These are phyloP conservation scores for Naematelia encephala DNA, from an alignment of 768 basidiomycete genomes.

Conservation along the genomic window DNA sequence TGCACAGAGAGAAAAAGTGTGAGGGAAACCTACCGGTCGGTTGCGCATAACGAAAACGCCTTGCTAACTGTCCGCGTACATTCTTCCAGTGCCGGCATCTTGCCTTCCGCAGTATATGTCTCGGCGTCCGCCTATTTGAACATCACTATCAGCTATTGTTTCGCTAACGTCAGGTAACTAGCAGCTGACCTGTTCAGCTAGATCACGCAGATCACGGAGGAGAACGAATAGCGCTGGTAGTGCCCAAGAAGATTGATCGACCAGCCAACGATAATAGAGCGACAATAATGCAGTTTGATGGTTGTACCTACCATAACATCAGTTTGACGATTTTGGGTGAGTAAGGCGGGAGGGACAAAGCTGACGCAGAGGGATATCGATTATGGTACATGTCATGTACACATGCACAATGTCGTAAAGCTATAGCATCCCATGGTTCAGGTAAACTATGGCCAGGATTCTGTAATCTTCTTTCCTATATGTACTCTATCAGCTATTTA, in stretches of 20 bases:
- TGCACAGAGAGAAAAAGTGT: not conserved
- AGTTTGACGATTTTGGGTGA: not conserved
- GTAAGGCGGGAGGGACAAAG: not conserved
- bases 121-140: constrained; percentile 47
- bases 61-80: constrained; percentile 81
- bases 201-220: constrained; percentile 72
- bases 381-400: constrained; percentile 31
- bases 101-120: constrained; percentile 56
- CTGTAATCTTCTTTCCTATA: constrained; percentile 29
- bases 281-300: constrained; percentile 52
- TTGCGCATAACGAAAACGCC: constrained; percentile 84
- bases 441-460: constrained; percentile 37
- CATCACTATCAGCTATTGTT: not conserved
- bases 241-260: constrained; percentile 80
- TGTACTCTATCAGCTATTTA: constrained; percentile 1
- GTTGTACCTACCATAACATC: constrained; percentile 30
- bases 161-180: not conserved
- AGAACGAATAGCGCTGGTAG: constrained; percentile 78
- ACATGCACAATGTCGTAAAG: constrained; percentile 40
- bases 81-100: constrained; percentile 70
- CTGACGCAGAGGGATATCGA: constrained; percentile 40
- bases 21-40: constrained; percentile 61
- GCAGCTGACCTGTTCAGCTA: constrained; percentile 71
- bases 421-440: constrained; percentile 46
- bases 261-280: constrained; percentile 72